Percentiles rank a stretch among this genome's conserved stretches.
Evolutionary conservation across 768 basidiomycete species (phyloP).

Genomic region (Termitomyces sp.): DNA sequence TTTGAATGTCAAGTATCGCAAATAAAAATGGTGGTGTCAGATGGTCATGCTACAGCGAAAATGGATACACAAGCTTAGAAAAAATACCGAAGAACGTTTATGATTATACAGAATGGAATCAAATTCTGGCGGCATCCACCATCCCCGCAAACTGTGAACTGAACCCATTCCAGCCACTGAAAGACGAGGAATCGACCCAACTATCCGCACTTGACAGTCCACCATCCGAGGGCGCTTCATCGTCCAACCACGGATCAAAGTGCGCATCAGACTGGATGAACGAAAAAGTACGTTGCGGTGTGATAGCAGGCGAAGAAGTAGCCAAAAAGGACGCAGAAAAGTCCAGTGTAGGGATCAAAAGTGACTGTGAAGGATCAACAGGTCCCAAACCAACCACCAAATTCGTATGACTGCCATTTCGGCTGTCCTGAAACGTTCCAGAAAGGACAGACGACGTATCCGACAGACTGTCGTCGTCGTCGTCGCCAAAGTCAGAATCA

Average conservation of each 20-base stretch:
- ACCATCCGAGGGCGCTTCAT: slow-evolving; percentile 12
- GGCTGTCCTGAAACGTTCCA: slow-evolving; percentile 12
- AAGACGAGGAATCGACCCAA: slow-evolving; percentile 24
- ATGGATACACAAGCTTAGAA: background rate
- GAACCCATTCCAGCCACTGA: slow-evolving; percentile 33
- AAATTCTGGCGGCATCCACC: background rate
- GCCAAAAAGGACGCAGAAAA: slow-evolving; percentile 48
- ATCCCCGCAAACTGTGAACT: slow-evolving; percentile 29
- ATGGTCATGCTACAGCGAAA: too few relatives aligned
- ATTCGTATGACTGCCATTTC: slow-evolving; percentile 9
- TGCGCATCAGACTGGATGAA: slow-evolving; percentile 18
- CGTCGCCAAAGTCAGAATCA: slow-evolving; percentile 23
- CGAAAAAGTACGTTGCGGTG: slow-evolving; percentile 7
- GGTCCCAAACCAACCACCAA: slow-evolving; percentile 11
- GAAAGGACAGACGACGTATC: slow-evolving; percentile 25
- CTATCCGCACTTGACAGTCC: slow-evolving; percentile 10
- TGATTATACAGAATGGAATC: background rate
- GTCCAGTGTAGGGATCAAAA: slow-evolving; percentile 75
- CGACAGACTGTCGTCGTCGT: slow-evolving; percentile 23
- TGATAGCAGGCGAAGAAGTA: slow-evolving; percentile 5
- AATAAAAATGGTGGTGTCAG: too few relatives aligned
- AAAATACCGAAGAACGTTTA: background rate
- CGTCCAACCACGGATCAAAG: slow-evolving; percentile 27
- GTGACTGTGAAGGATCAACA: slow-evolving; percentile 58
- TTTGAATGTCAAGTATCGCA: too few relatives aligned